Evolutionary conservation across 2,329 filamentous ascomycete species (phyloP), one percentile per base, ranked within the genome.

Genomic region (Cryphonectria naterciae): DNA sequence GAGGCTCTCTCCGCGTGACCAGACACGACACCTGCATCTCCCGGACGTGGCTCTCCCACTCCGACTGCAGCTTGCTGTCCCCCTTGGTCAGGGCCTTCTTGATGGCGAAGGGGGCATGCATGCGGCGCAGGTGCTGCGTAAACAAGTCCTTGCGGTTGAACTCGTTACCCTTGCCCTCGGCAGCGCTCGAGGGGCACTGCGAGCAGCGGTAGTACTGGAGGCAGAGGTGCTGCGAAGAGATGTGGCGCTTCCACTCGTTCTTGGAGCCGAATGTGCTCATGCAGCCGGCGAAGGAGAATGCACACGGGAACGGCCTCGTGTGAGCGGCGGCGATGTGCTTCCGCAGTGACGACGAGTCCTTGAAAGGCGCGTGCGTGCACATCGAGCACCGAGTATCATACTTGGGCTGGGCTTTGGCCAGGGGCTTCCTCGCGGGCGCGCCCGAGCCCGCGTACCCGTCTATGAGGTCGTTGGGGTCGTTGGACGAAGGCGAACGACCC

Each of bases 141-240:
- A 98, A 99, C 17, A 99, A 88, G 78, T 98, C 95, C 79, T 97
- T 98, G 76, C 95, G 91, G 80, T 98, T 98, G 81, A 98, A 98
- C 79, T 91, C 89, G 73, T 89, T 89, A 4, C 86, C 87, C 73
- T 87, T 89, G 46, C 87, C 87, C 71, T 89, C 87, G 0, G 81
- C 80, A 1, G 83, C 83, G 70, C 81, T 85, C 70, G 85, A 84
- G 0, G 88, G 86, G 71, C 89, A 91, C 1, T 86, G 83, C 0
- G 89, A 91, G 74, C 89, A 91, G 28, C 89, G 85, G 75, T 91
- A 91, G 74, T 87, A 91, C 65, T 87, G 86, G 25, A 91, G 78
- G 74, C 89, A 91, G 32, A 99, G 87, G 81, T 99, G 96, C 76
- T 98, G 94, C 0, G 94, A 97, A 22, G 90, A 88, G 78, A 98